phyloP scores from a whole-genome alignment of 495 filamentous ascomycete genomes.

The Cenococcum geophilum region DNA sequence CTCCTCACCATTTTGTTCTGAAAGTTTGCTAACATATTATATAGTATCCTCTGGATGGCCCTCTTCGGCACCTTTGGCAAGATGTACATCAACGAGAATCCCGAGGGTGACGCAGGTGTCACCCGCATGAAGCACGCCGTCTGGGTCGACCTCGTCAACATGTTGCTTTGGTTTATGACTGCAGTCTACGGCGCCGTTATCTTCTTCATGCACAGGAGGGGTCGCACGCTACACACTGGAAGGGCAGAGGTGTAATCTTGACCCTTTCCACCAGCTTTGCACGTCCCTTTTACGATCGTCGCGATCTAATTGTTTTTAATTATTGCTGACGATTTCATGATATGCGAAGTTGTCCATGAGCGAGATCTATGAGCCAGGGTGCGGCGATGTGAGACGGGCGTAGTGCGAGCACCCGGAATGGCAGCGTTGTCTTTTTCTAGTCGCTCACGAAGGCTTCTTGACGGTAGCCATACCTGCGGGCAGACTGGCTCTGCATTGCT shows the following conservation, averaged over 20 bases:
- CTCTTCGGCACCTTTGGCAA: slow-evolving; percentile 78
- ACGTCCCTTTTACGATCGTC: too few species aligned
- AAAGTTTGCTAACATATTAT: background rate
- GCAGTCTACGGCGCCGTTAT: slow-evolving; percentile 31
- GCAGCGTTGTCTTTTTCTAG: background rate
- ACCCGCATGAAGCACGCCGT: slow-evolving; percentile 78
- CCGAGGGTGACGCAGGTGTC: slow-evolving; percentile 54
- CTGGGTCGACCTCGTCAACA: slow-evolving; percentile 72
- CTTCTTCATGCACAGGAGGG: slow-evolving; percentile 17
- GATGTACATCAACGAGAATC: slow-evolving; percentile 65
- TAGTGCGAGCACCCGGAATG: background rate
- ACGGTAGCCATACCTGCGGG: too few species aligned
- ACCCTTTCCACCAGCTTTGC: background rate
- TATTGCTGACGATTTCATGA: background rate
- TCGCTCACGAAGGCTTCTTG: background rate
- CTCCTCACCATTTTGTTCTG: background rate
- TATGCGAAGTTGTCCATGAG: background rate
- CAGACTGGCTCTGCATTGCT: too few species aligned
- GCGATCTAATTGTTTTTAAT: background rate
- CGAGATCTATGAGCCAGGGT: background rate
- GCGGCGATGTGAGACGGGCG: background rate
- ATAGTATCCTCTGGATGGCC: slow-evolving; percentile 61
- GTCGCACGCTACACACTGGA: slow-evolving; percentile 26
- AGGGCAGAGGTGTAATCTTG: slow-evolving; percentile 3
- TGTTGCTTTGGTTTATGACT: slow-evolving; percentile 64